phyloP scores from a whole-genome alignment of 2,329 filamentous ascomycete species.

The Diaporthe helianthi region DNA sequence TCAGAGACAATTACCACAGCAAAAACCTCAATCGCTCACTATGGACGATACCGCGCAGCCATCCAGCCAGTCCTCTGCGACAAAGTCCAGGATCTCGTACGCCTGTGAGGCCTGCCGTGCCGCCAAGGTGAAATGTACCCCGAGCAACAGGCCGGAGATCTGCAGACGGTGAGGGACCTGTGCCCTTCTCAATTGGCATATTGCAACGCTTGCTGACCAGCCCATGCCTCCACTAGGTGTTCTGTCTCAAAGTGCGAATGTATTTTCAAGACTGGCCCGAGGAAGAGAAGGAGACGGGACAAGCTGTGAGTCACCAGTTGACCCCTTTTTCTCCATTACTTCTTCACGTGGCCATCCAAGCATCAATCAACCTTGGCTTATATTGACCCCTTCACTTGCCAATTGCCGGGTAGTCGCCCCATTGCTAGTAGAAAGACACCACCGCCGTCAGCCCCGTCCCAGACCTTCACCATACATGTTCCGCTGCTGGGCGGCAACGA shows the following conservation, averaged over 20 bases:
- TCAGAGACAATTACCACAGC: no score
- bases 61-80: constrained; percentile 9
- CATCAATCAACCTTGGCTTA: no score
- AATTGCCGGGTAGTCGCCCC: constrained; percentile 20
- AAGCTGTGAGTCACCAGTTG: constrained; percentile 56
- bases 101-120: constrained; percentile 62
- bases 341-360: no score
- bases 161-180: constrained; percentile 55
- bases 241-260: constrained; percentile 61
- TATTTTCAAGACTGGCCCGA: constrained; percentile 56
- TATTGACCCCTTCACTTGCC: not conserved
- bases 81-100: constrained; percentile 49
- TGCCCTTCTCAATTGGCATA: not conserved
- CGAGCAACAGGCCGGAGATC: constrained; percentile 54
- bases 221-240: constrained; percentile 48
- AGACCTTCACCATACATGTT: constrained; percentile 62
- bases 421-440: constrained; percentile 37
- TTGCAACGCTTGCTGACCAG: not conserved
- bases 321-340: constrained; percentile 19
- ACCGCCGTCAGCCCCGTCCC: constrained; percentile 50
- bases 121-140: constrained; percentile 61
- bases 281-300: constrained; percentile 55
- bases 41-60: constrained; percentile 2
- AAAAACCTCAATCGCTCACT: not conserved
- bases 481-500: constrained; percentile 51